Conservation (phyloP, 306 rosid species). For the Ziziphus jujuba region DNA sequence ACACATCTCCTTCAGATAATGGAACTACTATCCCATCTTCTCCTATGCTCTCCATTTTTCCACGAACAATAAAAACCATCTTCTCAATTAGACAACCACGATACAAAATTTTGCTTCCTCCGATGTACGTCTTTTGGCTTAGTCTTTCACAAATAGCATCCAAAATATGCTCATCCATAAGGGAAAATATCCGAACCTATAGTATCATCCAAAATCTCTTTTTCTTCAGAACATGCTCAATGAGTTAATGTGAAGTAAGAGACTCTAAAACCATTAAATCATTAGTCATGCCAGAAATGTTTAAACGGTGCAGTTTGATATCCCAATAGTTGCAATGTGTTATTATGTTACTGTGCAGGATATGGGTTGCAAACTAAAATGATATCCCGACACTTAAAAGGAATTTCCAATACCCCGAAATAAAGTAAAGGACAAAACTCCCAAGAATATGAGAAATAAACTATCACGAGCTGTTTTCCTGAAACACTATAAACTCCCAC, state of each 20-base stretch:
- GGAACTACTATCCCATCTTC: conserved; percentile 58
- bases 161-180: conserved; percentile 74
- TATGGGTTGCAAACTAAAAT: background rate
- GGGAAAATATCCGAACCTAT: conserved; percentile 77
- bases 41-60: conserved; percentile 68
- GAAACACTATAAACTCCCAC: no score
- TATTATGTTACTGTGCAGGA: no score
- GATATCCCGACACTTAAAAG: no score
- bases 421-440: no score
- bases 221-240: background rate
- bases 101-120: conserved; percentile 64
- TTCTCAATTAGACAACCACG: conserved; percentile 68
- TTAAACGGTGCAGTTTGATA: background rate
- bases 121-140: conserved; percentile 72
- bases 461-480: no score
- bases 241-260: conserved; percentile 8
- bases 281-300: background rate
- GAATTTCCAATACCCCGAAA: no score
- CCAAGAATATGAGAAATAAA: no score
- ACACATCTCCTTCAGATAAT: conserved; percentile 70
- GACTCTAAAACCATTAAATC: background rate
- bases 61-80: conserved; percentile 85
- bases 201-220: background rate
- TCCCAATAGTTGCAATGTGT: background rate
- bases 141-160: conserved; percentile 78